Base-by-base conservation (phyloP, 2,329 filamentous ascomycete genomes). In the Sphaerulina vaccinii region DNA sequence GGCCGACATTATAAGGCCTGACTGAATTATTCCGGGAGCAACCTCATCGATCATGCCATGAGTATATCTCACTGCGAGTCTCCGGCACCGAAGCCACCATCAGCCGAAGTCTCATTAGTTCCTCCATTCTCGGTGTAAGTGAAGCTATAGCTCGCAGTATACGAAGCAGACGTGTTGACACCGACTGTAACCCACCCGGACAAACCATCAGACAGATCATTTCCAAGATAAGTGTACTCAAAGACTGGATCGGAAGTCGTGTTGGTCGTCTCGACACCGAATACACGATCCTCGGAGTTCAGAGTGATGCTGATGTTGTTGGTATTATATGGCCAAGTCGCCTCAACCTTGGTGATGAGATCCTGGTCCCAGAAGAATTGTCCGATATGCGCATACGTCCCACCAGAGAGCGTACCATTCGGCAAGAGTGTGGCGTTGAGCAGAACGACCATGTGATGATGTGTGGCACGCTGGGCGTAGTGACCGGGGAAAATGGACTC, bases 341-440 rank as follows among this genome's bases (percentile, higher is more conserved):
- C 65, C 56, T 83, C 77, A 46, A 85, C 79, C 35, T 71, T 57
- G 27, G 60, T 62, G 58, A 81, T 76, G 9, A 86, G 75, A 57
- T 73, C 71, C 64, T 85, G 77, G 65, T 86, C 81, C 49, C 82
- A 82, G 73, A 82, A 86, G 45, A 83, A 61, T 65, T 87, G 83
- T n/a, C 83, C 82, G 27, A 85, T 74, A 67, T 86, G 81, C 6
- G 77, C 75, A 53, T 79, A 74, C 39, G 68, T 73, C 37, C 68
- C 66, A 55, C 80, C 74, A 8, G 32, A 18, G 15, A 45, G 35
- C 10, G 47, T 50, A n/a, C 29, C 19, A 37, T 50, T 50, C 13
- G 38, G 5, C 5, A 5, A 3, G 27, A 42, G 16, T n/a, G 39
- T 42, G 6, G 47, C 39, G 21, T 50, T 66, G 36, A 65, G 63